Evolutionary conservation across 352 stramenopile species (phyloP), one percentile per base, ranked within the genome.

Genomic region (Pythium periplocum): DNA sequence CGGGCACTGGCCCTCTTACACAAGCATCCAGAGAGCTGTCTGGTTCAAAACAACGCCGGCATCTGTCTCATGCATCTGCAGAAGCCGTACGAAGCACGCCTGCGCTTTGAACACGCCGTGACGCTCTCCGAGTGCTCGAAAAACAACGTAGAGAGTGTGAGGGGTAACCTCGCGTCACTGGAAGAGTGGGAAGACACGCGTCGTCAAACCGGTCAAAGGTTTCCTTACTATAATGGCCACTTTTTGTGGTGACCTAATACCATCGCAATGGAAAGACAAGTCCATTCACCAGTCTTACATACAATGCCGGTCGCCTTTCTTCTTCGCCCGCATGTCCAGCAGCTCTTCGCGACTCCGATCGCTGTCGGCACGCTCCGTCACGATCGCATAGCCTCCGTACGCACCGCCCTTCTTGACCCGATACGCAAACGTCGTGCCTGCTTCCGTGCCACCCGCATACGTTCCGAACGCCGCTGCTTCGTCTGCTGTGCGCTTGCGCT

Each of bases 241-340:
- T 26, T 26, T 26, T 26, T 26, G 17, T 26, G 17, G 17, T 26
- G 17, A 26, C 17, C 17, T 26, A 26, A 26, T 26, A 26, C 17
- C 17, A 26, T 26, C 17, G 17, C 17, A 26, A 26, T 26, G 17
- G 17, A 26, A 26, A 26, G 17, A 26, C 17, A 26, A 26, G 17
- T 26, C 17, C 17, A 26, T 26, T 26, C 0, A 26, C 17, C 17
- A 26, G 17, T 26, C 17, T 70, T 46, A 90, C 77, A 90, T 93
- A 57, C 82, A 93, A 60, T 90, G 69, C 5, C 79, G 71, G 51
- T 97, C 89, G 35, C 83, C 81, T 55, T 97, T 97, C 67, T 90
- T 93, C 61, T 93, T 96, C 31, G 68, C 57, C 30, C 89, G 75
- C 39, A 95, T 57, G 48, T 97, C 79, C 30, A 97, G 64, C 12